phyloP scores from a whole-genome alignment of 805 yeast species.

The Metschnikowia gruessii region DNA sequence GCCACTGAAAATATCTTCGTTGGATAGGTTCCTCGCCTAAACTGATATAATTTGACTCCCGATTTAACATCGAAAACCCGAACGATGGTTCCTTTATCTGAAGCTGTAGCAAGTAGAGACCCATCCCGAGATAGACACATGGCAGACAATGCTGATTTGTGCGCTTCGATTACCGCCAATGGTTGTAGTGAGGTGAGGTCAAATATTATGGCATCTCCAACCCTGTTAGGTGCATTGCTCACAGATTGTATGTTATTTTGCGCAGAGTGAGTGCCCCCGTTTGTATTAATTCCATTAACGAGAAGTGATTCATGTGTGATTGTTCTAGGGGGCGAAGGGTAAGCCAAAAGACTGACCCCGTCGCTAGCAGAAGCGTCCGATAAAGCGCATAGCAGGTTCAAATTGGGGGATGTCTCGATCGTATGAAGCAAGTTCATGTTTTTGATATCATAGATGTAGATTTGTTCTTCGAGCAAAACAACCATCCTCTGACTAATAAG shows the following conservation, averaged over 20 bases:
- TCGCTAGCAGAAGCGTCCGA: constrained; percentile 37
- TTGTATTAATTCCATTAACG: constrained; percentile 40
- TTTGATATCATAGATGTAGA: constrained; percentile 40
- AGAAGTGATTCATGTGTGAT: constrained; percentile 42
- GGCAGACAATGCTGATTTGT: constrained; percentile 70
- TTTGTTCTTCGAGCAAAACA: constrained; percentile 43
- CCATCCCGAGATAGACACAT: constrained; percentile 74
- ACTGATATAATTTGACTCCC: constrained; percentile 64
- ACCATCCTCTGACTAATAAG: constrained; percentile 34
- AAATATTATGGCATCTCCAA: constrained; percentile 75
- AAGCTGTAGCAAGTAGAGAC: constrained; percentile 78
- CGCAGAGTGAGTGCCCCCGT: constrained; percentile 39
- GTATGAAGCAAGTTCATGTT: constrained; percentile 43
- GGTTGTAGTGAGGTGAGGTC: constrained; percentile 76
- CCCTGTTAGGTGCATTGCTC: constrained; percentile 42
- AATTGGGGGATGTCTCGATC: constrained; percentile 43
- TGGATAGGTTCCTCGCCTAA: constrained; percentile 83
- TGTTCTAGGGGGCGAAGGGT: constrained; percentile 72
- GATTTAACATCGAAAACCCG: constrained; percentile 71
- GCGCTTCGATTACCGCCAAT: constrained; percentile 79
- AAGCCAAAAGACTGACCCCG: constrained; percentile 58
- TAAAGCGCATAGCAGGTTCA: constrained; percentile 57
- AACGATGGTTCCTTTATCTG: constrained; percentile 85
- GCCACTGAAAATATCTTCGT: constrained; percentile 74
- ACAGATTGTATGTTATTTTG: constrained; percentile 41